These are phyloP conservation scores for Botrytis squamosa DNA, from an alignment of 2,329 filamentous ascomycete genomes.

Conservation along the genomic window DNA sequence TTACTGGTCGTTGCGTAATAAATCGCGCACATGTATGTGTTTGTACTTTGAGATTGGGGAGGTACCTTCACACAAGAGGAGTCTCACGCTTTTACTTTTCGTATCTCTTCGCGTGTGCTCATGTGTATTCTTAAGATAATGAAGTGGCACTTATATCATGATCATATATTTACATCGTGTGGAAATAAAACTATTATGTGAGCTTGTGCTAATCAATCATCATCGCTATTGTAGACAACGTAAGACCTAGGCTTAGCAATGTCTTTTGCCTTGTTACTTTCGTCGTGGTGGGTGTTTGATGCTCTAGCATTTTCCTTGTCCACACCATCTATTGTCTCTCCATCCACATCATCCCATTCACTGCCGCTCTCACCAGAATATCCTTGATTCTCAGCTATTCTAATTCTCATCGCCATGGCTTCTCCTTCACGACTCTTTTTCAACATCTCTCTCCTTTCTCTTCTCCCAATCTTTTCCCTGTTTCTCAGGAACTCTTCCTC, in stretches of 20 bases:
- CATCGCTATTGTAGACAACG: conserved; percentile 20
- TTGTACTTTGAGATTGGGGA: conserved; percentile 13
- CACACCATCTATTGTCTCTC: not conserved
- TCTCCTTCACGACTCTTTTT: not conserved
- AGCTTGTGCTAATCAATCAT: not conserved
- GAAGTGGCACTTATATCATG: conserved; percentile 13
- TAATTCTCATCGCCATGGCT: not conserved
- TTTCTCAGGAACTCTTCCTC: conserved; percentile 32
- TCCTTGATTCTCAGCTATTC: not conserved
- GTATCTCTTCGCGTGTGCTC: not conserved
- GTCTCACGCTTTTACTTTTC: conserved; percentile 12
- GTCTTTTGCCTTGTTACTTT: not conserved
- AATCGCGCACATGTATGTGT: conserved; percentile 7
- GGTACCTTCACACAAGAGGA: conserved; percentile 9
- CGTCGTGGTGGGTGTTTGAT: not conserved
- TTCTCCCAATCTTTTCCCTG: conserved; percentile 25
- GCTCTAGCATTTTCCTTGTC: not conserved
- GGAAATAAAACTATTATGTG: not conserved
- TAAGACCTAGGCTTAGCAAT: conserved; percentile 9
- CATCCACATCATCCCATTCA: conserved; percentile 18
- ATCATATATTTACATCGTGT: not conserved
- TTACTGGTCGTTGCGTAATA: conserved; percentile 22
- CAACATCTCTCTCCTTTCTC: conserved; percentile 18
- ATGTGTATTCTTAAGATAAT: conserved; percentile 22
- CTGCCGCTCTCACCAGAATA: conserved; percentile 11